These are phyloP conservation scores for Saccharomycopsis fermentans DNA, from an alignment of 805 yeast species.

Conservation along the genomic window DNA sequence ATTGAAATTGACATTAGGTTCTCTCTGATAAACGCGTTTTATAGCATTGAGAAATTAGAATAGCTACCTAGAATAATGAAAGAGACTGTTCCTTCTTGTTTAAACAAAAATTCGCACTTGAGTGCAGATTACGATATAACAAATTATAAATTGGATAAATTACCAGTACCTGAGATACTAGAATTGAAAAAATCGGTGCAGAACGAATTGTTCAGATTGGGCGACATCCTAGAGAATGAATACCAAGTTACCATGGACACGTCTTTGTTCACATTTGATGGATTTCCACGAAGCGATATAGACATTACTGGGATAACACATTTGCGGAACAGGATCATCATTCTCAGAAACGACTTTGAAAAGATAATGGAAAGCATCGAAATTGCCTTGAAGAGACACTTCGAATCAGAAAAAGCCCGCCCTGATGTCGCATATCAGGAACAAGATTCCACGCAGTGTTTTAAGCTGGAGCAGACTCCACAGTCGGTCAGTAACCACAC, in stretches of 20 bases:
- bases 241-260: constrained; percentile 55
- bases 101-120: not conserved
- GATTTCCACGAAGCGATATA: constrained; percentile 78
- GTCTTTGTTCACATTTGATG: constrained; percentile 56
- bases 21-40: too few relatives aligned
- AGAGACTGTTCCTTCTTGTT: not conserved
- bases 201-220: constrained; percentile 30
- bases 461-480: not conserved
- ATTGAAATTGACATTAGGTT: too few relatives aligned
- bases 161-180: constrained; percentile 22
- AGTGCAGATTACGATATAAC: constrained; percentile 1
- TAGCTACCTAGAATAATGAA: not conserved
- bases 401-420: constrained; percentile 18
- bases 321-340: constrained; percentile 52
- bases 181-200: constrained; percentile 26
- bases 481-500: not conserved
- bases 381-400: constrained; percentile 35
- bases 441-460: not conserved
- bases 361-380: constrained; percentile 39
- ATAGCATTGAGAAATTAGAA: not conserved
- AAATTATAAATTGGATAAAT: constrained; percentile 6
- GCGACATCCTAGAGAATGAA: constrained; percentile 30
- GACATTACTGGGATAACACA: constrained; percentile 65
- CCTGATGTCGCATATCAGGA: not conserved
- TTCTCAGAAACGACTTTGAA: constrained; percentile 60